Evolutionary conservation across 73 alveolate species (phyloP), one percentile per base, ranked within the genome.

Genomic region (Paramecium caudatum): DNA sequence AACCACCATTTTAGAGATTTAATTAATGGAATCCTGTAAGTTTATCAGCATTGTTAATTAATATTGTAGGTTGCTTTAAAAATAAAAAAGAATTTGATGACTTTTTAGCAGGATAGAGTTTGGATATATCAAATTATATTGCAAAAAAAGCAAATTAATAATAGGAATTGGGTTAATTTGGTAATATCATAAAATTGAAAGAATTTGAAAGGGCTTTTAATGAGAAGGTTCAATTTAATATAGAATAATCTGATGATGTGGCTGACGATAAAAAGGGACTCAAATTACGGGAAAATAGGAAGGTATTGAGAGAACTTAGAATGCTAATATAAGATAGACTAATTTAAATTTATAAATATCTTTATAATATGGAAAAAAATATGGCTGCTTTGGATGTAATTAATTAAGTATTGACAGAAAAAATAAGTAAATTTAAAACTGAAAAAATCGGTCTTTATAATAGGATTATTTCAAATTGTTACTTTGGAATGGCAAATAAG

Each of bases 401-500:
- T 2, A 41, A 39, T 41, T 37, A 21, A 41, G 88, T 16, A 32
- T 65, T 65, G 5, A 12, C 27, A 65, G 83, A 74, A 5, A 74
- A 30, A 21, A 74, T 74, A 15, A 74, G 3, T 3, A 41, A 19
- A 13, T 74, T 74, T 43, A 45, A 30, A 30, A 74, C 69, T 7
- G 65, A 74, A 13, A 74, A 74, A 25, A 25, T 41, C 6, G 69
- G 50, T 8, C 43, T 74, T 21, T 39, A 45, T 17, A 19, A 74
- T n/a, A 74, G 88, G 43, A 74, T 74, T 21, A 27, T 74, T 19
- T 36, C 88, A 7, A 74, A 74, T 74, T 74, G 88, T 17, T 74
- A 74, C 19, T 74, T 41, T 74, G 88, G 88, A 45, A 74, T 74
- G 88, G 88, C 88, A 41, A 74, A 74, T 74, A 74, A 74, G 15